Evolutionary conservation across 805 yeast species (phyloP), one percentile per base, ranked within the genome.

Genomic region (Saccharomycopsis sp.): DNA sequence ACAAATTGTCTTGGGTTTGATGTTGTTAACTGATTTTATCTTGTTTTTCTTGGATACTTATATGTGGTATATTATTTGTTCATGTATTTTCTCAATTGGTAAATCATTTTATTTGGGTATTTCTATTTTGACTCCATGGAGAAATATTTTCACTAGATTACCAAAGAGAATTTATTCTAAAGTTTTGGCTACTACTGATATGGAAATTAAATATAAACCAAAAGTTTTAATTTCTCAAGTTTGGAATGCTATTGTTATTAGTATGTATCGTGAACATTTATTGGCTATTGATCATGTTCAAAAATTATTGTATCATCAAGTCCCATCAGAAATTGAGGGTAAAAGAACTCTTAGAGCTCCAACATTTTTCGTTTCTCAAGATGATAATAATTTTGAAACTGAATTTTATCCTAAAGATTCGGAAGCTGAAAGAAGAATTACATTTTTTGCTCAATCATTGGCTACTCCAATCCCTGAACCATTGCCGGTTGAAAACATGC

Each of bases 401-500:
- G 97, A 90, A 73, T 94, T 87, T 62, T 93, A 93, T 85, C 97
- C 98, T 56, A 75, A 81, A 59, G 79, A 90, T 66, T 87, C 96
- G 37, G 99, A 93, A 68, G 98, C 99, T 53, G 98, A 94, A 72
- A 89, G 98, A 74, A 93, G 99, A 76, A 89, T 93, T 57, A 86
- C 97, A 48, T 93, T 94, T 84, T 93, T 93, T 71, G 99, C 99
- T 48, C 98, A 93, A 68, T 89, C 97, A 8, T 74, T 93, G 66
- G 94, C 98, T 42, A 93, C 98, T 49, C 98, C 98, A 56, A 89
- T 93, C 58, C 96, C 96, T 52, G 98, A 93, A 70, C 97, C 99
- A 51, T 74, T 93, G 61, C 98, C 99, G 36, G 97, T 94, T 56
- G 98, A 93, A 67, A 90, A 90, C 74, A 93, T 93, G 98, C 99